Base-by-base conservation (phyloP, 2,329 filamentous ascomycete genomes). In the Decorospora gaudefroyi region DNA sequence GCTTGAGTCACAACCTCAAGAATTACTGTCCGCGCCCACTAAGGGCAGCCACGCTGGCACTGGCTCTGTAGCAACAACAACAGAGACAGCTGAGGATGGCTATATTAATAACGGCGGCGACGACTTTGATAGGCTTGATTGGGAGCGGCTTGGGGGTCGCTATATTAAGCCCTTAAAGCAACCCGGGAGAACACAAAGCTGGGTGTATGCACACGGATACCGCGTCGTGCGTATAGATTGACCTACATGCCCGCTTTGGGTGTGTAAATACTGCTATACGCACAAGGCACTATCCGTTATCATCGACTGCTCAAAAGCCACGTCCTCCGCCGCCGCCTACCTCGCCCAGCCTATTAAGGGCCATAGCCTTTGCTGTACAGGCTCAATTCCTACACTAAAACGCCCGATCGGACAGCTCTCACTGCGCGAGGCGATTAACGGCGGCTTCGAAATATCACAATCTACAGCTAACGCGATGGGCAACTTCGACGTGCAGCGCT, bases 211-310 rank as follows among this genome's bases (percentile, higher is more conserved):
- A 21, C 10, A 38, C 21, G n/a, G 25, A 7, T 38, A 38, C 17
- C 23, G 35, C 23, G 15, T 38, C 15, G 11, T 21, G 35, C 23
- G 9, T 19, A 28, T 26, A 7, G 18, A 38, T 18, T 6, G 7
- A 38, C n/a, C 12, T 38, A 17, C 13, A 28, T 10, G 25, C 13
- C 26, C 9, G 23, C 29, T 29, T 21, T 23, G 21, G 21, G 25
- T 38, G 4, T 38, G 23, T 19, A 38, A 29, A 22, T 29, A 38
- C 35, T 38, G 23, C 23, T 15, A 38, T 19, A 28, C 13, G 13
- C 23, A 38, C 10, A 38, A 38, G 23, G 6, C 10, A 10, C 21
- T 10, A 23, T 23, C 21, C 21, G 13, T 28, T 28, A 38, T 23
- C 21, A 23, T 23, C 10, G 21, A 23, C 21, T 23, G 21, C 21